Evolutionary conservation across 2,329 filamentous ascomycete genomes (phyloP).

Genomic region (Cladosporium sp.): DNA sequence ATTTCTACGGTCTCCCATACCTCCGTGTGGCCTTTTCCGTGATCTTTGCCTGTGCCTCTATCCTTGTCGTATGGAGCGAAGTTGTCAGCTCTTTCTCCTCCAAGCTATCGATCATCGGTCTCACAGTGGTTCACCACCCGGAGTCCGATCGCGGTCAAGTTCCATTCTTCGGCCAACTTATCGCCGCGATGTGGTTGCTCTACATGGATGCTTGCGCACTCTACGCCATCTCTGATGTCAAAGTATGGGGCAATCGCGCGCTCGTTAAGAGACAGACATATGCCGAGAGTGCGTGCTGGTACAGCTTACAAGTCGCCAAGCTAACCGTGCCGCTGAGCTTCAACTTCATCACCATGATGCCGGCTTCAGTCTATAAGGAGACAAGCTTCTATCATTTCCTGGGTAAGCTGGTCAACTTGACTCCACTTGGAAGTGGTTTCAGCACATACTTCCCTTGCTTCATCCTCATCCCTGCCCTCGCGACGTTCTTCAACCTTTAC

Average conservation of each 20-base stretch:
- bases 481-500: constrained; percentile 86
- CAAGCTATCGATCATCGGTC: constrained; percentile 65
- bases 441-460: constrained; percentile 85
- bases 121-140: constrained; percentile 71
- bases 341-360: constrained; percentile 92
- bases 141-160: constrained; percentile 65
- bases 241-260: constrained; percentile 94
- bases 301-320: constrained; percentile 85
- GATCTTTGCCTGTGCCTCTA: constrained; percentile 69
- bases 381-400: constrained; percentile 88
- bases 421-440: constrained; percentile 75
- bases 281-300: constrained; percentile 92
- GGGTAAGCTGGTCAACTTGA: constrained; percentile 77
- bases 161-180: constrained; percentile 79
- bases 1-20: constrained; percentile 70
- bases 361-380: constrained; percentile 61
- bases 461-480: constrained; percentile 77
- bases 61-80: constrained; percentile 89
- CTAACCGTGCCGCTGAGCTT: constrained; percentile 89
- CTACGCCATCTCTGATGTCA: constrained; percentile 83
- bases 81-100: constrained; percentile 78
- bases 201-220: constrained; percentile 95
- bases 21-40: constrained; percentile 61
- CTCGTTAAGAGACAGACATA: constrained; percentile 88
- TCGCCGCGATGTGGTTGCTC: constrained; percentile 81